phyloP scores from a whole-genome alignment of 441 rosid species.

The Gossypium davidsonii region DNA sequence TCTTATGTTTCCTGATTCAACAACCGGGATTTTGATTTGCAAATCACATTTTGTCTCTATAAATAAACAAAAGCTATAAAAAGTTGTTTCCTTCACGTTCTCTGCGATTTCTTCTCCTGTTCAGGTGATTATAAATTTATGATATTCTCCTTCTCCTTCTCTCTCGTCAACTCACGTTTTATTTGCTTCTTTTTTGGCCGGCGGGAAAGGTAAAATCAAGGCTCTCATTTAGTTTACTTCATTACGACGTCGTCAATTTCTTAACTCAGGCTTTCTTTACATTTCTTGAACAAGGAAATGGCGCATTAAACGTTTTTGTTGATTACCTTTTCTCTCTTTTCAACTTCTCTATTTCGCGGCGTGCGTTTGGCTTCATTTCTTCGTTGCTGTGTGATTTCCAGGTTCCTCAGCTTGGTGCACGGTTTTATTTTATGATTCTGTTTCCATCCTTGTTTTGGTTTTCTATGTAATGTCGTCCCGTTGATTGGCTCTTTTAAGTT shows the following conservation, averaged over 20 bases:
- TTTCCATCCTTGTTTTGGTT: background rate
- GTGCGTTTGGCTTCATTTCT: background rate
- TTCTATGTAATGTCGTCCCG: background rate
- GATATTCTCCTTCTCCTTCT: background rate
- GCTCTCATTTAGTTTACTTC: background rate
- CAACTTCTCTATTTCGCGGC: slow-evolving; percentile 14
- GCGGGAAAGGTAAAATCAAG: slow-evolving; percentile 18
- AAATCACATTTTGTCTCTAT: slow-evolving; percentile 26
- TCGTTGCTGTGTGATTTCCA: background rate
- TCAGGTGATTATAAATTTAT: background rate
- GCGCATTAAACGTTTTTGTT: background rate
- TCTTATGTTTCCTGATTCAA: slow-evolving; percentile 25
- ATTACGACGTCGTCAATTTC: background rate
- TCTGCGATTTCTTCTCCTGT: slow-evolving; percentile 22
- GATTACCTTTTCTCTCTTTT: background rate
- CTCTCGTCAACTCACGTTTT: background rate
- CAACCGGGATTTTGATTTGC: slow-evolving; percentile 21
- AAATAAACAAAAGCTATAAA: slow-evolving; percentile 15
- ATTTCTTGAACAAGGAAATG: background rate
- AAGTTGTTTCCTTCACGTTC: slow-evolving; percentile 13
- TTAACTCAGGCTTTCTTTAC: background rate
- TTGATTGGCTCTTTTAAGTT: background rate
- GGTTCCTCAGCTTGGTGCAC: slow-evolving; percentile 11
- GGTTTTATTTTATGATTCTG: background rate
- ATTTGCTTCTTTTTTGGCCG: slow-evolving; percentile 12